phyloP scores from a whole-genome alignment of 1,284 basidiomycete genomes.

The Apiotrichum mycotoxinovorans region DNA sequence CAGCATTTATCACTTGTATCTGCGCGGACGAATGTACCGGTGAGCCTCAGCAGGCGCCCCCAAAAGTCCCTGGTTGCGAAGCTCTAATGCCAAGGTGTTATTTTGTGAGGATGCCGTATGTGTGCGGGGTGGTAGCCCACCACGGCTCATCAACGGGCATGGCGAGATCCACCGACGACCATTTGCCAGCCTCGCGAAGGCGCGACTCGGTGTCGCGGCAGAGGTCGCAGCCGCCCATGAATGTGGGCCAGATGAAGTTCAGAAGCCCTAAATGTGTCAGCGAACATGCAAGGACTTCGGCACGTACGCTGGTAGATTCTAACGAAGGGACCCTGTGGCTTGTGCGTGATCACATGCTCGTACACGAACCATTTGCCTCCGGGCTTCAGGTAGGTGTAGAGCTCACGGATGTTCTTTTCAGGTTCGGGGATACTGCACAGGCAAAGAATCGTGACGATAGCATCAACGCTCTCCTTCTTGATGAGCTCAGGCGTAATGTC shows the following conservation, averaged over 20 bases:
- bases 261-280: slow-evolving; percentile 4
- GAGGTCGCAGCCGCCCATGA: slow-evolving; percentile 18
- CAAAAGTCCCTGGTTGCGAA: background rate
- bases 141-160: slow-evolving; percentile 17
- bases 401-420: slow-evolving; percentile 18
- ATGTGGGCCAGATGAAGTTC: slow-evolving; percentile 20
- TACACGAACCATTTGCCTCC: slow-evolving; percentile 21
- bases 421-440: slow-evolving; percentile 21
- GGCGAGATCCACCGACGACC: slow-evolving; percentile 16
- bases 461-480: slow-evolving; percentile 16
- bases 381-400: slow-evolving; percentile 22
- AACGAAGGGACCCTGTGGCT: slow-evolving; percentile 9
- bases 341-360: slow-evolving; percentile 14
- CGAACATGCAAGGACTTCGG: background rate
- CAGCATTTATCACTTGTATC: too few relatives aligned
- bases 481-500: slow-evolving; percentile 11
- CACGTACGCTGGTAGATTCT: slow-evolving; percentile 15
- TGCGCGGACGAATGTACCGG: too few relatives aligned
- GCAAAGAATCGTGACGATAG: slow-evolving; percentile 18
- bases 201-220: slow-evolving; percentile 14
- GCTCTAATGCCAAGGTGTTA: background rate
- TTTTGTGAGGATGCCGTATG: slow-evolving; percentile 18
- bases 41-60: too few relatives aligned
- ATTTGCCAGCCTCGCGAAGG: slow-evolving; percentile 10
- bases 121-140: slow-evolving; percentile 13